A percentile compares a stretch with the other conserved stretches of the same genome.
Conservation (phyloP, 331 rosid genomes). For the Rosa hybrid region DNA sequence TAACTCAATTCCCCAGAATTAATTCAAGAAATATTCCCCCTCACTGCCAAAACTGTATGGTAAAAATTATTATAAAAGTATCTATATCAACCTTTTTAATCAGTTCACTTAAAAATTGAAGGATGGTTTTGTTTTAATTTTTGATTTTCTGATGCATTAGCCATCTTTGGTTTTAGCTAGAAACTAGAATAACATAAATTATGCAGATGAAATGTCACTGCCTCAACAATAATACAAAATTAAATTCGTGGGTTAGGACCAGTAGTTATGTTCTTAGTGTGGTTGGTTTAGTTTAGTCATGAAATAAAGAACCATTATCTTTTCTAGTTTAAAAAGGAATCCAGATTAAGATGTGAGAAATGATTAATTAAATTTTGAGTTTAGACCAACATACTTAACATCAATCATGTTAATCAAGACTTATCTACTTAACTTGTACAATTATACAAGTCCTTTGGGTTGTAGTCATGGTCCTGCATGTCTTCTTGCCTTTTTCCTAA, state of each 20-base stretch:
- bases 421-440: not conserved
- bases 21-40: conserved; percentile 20
- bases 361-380: not conserved
- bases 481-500: not conserved
- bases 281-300: conserved; percentile 23
- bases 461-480: conserved; percentile 1
- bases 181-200: not conserved
- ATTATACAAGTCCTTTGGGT: not conserved
- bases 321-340: not conserved
- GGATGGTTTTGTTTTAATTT: conserved; percentile 11
- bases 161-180: not conserved
- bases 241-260: conserved; percentile 10
- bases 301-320: conserved; percentile 8
- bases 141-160: conserved; percentile 3
- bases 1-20: conserved; percentile 27
- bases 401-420: not conserved
- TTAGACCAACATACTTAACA: conserved; percentile 15
- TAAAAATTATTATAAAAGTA: not conserved
- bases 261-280: conserved; percentile 6
- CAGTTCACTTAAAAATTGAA: conserved; percentile 4
- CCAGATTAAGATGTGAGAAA: not conserved
- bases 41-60: conserved; percentile 9
- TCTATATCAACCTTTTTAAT: not conserved
- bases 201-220: conserved; percentile 57
- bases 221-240: conserved; percentile 29